Conservation (phyloP, 805 yeast genomes). For the Lipomyces yamadae region DNA sequence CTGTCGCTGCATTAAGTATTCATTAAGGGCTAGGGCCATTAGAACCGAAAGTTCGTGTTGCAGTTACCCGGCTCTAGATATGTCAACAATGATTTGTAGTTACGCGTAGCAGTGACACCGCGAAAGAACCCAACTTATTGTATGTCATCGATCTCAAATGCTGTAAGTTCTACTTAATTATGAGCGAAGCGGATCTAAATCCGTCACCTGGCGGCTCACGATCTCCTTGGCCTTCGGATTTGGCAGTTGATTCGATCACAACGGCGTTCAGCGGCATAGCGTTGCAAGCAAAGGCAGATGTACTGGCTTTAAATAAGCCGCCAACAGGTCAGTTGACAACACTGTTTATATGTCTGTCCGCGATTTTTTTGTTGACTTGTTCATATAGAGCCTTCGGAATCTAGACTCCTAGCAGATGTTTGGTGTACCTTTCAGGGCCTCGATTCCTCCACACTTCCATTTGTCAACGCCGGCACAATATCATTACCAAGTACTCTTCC, state of each 20-base stretch:
- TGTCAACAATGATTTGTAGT: too few relatives aligned
- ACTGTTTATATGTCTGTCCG: not conserved
- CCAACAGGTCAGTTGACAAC: conserved; percentile 21
- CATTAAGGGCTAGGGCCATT: not conserved
- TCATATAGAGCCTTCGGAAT: conserved; percentile 35
- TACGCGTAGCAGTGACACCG: too few relatives aligned
- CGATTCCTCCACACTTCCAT: conserved; percentile 37
- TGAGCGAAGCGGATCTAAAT: not conserved
- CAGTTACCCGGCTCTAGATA: not conserved
- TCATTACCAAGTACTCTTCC: conserved; percentile 59
- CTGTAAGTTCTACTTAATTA: not conserved
- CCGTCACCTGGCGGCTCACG: not conserved
- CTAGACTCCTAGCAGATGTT: conserved; percentile 38
- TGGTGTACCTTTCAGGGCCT: conserved; percentile 46
- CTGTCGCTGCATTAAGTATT: not conserved
- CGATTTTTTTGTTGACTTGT: not conserved
- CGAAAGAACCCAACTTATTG: too few relatives aligned
- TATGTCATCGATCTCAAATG: too few relatives aligned
- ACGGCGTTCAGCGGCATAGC: conserved; percentile 6
- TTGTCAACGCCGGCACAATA: conserved; percentile 13
- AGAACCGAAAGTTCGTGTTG: not conserved
- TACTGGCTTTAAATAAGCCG: conserved; percentile 22
- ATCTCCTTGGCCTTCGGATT: conserved; percentile 21
- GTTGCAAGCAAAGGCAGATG: conserved; percentile 25
- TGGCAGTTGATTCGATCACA: not conserved